phyloP scores from a whole-genome alignment of 1,284 basidiomycete genomes.

The Neonothopanus nambi region DNA sequence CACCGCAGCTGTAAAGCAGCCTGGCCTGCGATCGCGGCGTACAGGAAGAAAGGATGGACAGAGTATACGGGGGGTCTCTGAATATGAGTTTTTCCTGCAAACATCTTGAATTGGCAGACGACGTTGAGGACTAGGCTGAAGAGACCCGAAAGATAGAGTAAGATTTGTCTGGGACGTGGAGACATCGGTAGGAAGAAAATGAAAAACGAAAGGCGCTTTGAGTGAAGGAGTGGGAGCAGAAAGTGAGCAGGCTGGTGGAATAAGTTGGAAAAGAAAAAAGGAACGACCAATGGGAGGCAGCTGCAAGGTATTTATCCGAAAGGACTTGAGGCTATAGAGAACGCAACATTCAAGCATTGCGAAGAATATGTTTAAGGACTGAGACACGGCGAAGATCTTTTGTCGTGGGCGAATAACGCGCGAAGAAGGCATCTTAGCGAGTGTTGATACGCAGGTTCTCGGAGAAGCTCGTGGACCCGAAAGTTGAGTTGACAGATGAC shows the following conservation, averaged over 20 bases:
- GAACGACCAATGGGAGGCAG: too few species aligned
- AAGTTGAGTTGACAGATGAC: too few species aligned
- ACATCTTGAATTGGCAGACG: background rate
- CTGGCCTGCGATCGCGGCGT: background rate
- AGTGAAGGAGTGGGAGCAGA: background rate
- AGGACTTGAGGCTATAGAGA: too few species aligned
- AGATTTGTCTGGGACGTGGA: background rate
- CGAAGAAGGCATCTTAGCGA: too few species aligned
- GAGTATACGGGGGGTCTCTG: background rate
- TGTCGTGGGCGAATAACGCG: too few species aligned
- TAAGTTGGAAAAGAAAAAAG: background rate
- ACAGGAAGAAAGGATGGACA: background rate
- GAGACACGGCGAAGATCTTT: too few species aligned
- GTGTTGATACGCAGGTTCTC: too few species aligned
- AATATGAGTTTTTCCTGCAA: background rate
- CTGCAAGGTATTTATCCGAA: too few species aligned
- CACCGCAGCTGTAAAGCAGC: conserved; percentile 4
- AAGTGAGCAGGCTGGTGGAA: background rate
- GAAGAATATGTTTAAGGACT: too few species aligned
- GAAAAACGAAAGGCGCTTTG: background rate
- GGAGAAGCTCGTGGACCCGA: too few species aligned
- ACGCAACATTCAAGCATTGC: too few species aligned
- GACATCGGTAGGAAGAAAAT: background rate
- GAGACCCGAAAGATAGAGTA: background rate
- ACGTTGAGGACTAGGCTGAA: background rate